Conservation (phyloP, 176 grass and related monocot genomes). For the Phoenix roebelenii region DNA sequence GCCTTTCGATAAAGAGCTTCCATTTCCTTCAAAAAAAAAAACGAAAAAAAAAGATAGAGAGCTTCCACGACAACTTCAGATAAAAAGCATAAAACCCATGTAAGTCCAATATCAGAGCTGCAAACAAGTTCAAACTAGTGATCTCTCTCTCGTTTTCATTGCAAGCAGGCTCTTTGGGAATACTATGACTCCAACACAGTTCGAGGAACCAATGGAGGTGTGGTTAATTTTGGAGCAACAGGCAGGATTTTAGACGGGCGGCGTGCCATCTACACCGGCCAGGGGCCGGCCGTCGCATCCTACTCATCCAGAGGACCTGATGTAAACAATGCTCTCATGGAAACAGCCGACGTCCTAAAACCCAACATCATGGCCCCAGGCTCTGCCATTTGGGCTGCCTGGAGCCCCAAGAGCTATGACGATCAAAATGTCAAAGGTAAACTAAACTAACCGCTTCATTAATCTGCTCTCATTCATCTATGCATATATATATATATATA, state of each 20-base stretch:
- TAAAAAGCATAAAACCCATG: too few relatives aligned
- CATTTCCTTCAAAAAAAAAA: too few relatives aligned
- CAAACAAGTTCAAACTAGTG: neutral
- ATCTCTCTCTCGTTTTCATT: neutral
- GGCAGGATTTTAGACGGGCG: constrained; percentile 56
- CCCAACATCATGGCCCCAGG: constrained; percentile 89
- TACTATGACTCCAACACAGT: constrained; percentile 58
- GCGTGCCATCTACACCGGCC: constrained; percentile 45
- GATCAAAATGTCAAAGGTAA: constrained; percentile 30
- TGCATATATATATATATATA: too few relatives aligned
- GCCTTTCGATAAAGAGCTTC: too few relatives aligned
- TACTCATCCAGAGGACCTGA: constrained; percentile 81
- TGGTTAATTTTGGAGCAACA: constrained; percentile 39
- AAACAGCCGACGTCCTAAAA: constrained; percentile 66
- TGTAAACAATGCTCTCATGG: constrained; percentile 38
- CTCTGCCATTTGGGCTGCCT: constrained; percentile 76
- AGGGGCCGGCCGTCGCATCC: constrained; percentile 39
- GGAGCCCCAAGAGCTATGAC: constrained; percentile 50
- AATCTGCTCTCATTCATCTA: neutral
- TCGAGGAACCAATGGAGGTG: constrained; percentile 18
- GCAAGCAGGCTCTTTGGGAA: constrained; percentile 29
- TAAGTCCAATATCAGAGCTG: too few relatives aligned
- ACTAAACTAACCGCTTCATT: neutral
- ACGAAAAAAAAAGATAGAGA: too few relatives aligned
- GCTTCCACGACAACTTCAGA: too few relatives aligned